Evolutionary conservation across 2,329 filamentous ascomycete species (phyloP).

Genomic region (Trichophyton verrucosum): DNA sequence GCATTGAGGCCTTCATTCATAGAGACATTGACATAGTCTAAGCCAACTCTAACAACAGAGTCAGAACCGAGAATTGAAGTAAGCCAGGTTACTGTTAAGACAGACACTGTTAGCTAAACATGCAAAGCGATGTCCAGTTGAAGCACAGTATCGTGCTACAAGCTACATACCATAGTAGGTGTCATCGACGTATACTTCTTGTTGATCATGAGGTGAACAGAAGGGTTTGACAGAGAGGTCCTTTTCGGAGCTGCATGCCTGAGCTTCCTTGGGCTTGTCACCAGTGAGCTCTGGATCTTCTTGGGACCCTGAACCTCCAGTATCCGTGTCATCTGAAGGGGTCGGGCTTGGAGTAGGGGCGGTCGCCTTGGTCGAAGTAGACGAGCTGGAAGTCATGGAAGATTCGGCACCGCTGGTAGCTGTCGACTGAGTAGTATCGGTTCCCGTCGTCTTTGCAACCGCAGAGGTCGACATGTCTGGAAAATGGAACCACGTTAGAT

Average conservation of each 20-base stretch:
- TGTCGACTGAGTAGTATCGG: neutral
- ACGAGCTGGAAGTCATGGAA: neutral
- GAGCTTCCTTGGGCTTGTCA: constrained; percentile 5
- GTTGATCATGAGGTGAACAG: constrained; percentile 11
- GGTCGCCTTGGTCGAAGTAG: neutral
- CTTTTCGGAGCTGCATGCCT: constrained; percentile 9
- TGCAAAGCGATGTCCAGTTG: constrained; percentile 4
- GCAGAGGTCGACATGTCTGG: neutral
- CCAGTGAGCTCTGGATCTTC: neutral
- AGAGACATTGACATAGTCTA: constrained; percentile 24
- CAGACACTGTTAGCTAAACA: neutral
- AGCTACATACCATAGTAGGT: constrained; percentile 11
- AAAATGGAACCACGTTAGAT: neutral
- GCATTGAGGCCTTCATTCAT: constrained; percentile 24
- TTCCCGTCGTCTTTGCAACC: neutral
- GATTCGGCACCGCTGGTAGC: neutral
- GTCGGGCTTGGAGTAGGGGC: neutral
- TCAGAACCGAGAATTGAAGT: constrained; percentile 23
- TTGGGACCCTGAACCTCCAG: neutral
- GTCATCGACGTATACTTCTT: constrained; percentile 10
- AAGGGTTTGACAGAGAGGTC: constrained; percentile 10
- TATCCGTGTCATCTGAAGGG: neutral
- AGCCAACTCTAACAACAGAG: constrained; percentile 22
- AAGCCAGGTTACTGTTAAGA: constrained; percentile 25
- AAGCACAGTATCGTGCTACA: neutral